A percentile compares a stretch with the other conserved stretches of the same genome.
Conservation (phyloP, 139 green algal species). For the Micractinium sp. region DNA sequence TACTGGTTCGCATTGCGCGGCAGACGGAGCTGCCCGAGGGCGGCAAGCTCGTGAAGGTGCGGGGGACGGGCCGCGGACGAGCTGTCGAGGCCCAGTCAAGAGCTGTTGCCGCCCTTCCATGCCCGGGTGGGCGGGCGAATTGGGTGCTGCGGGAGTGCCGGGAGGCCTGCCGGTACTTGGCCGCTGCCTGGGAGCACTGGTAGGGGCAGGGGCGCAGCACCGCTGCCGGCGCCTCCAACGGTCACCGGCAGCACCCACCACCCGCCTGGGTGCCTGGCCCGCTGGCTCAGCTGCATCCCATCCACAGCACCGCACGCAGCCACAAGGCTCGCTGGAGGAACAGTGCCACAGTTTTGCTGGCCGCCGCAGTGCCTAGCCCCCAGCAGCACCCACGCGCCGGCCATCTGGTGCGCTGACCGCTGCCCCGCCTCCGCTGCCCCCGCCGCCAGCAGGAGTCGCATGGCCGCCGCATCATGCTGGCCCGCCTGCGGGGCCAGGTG, state of each 20-base stretch:
- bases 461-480: constrained; percentile 42
- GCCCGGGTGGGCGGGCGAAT: not conserved
- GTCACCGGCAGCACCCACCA: not conserved
- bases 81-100: not conserved
- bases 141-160: not conserved
- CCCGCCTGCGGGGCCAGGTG: constrained; percentile 8
- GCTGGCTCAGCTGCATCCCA: too few relatives aligned
- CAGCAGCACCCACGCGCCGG: not conserved
- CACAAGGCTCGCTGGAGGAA: too few relatives aligned
- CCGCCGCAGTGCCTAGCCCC: too few relatives aligned
- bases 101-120: constrained; percentile 4
- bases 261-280: too few relatives aligned
- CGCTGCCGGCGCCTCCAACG: not conserved
- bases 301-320: too few relatives aligned
- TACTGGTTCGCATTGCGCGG: constrained; percentile 32
- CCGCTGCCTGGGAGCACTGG: not conserved
- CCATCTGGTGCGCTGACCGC: not conserved
- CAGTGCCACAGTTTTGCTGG: too few relatives aligned
- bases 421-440: not conserved
- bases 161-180: not conserved
- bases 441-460: constrained; percentile 31
- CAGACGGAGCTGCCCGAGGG: constrained; percentile 35
- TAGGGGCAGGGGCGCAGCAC: not conserved
- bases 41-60: constrained; percentile 45
- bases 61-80: not conserved